These are phyloP conservation scores for Botryobasidium botryosum DNA, from an alignment of 768 basidiomycete genomes.

Conservation along the genomic window DNA sequence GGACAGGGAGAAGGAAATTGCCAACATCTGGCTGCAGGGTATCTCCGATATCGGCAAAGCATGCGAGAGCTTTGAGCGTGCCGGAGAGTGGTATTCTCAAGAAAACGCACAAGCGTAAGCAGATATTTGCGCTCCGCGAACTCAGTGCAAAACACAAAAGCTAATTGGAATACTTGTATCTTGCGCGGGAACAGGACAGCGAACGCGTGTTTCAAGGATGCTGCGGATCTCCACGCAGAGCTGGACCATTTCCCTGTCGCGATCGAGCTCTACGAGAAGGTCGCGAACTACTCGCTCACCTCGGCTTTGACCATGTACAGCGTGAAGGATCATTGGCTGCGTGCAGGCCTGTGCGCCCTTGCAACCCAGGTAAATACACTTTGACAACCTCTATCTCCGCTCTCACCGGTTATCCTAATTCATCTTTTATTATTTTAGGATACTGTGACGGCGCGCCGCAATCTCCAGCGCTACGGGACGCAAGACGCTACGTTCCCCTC, in stretches of 20 bases:
- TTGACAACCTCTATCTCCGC: too few species aligned
- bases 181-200: conserved; percentile 77
- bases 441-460: conserved; percentile 63
- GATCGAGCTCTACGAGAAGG: conserved; percentile 77
- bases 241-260: conserved; percentile 73
- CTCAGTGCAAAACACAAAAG: not conserved
- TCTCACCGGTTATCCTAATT: too few species aligned
- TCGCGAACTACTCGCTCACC: conserved; percentile 64
- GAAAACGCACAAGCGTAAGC: conserved; percentile 92
- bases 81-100: conserved; percentile 94
- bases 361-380: conserved; percentile 83
- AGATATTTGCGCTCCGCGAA: not conserved
- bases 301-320: conserved; percentile 91
- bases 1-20: conserved; percentile 95
- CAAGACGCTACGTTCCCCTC: conserved; percentile 73
- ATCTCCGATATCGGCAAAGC: conserved; percentile 63
- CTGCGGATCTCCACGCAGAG: conserved; percentile 86
- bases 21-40: conserved; percentile 39
- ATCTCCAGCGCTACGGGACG: conserved; percentile 56
- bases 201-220: conserved; percentile 89
- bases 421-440: conserved; percentile 51
- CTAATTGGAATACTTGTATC: not conserved
- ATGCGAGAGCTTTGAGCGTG: conserved; percentile 79
- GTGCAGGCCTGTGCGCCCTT: conserved; percentile 70
- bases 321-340: conserved; percentile 95